Conservation (phyloP, 2,329 filamentous ascomycete species). For the Xylariales sp. region DNA sequence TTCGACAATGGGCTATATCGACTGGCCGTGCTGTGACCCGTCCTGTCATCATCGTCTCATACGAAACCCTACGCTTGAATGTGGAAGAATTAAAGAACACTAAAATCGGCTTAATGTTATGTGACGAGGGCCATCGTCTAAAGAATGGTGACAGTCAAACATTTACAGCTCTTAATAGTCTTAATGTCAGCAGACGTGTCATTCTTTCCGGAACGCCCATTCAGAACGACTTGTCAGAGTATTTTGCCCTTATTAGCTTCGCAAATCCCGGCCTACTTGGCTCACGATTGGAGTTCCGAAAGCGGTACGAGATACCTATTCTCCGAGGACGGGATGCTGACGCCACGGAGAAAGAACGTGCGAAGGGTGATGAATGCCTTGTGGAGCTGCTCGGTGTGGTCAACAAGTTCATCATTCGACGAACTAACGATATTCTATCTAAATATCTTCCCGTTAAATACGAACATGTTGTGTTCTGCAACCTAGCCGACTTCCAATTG, state of each 20-base stretch:
- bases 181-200: slow-evolving; percentile 91
- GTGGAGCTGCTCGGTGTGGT: slow-evolving; percentile 84
- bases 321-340: slow-evolving; percentile 90
- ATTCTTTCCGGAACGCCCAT: slow-evolving; percentile 98
- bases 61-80: slow-evolving; percentile 93
- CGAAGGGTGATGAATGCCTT: slow-evolving; percentile 85
- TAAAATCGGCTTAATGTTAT: slow-evolving; percentile 90
- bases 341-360: slow-evolving; percentile 82
- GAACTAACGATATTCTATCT: slow-evolving; percentile 96
- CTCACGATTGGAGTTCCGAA: slow-evolving; percentile 89
- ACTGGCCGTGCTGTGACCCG: slow-evolving; percentile 89
- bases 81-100: slow-evolving; percentile 90
- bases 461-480: slow-evolving; percentile 98
- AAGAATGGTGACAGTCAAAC: slow-evolving; percentile 98
- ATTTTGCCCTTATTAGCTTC: slow-evolving; percentile 95
- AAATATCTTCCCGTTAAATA: slow-evolving; percentile 99
- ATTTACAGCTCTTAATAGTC: slow-evolving; percentile 87
- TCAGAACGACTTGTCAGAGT: slow-evolving; percentile 98
- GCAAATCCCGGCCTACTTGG: slow-evolving; percentile 94
- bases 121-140: slow-evolving; percentile 94
- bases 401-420: slow-evolving; percentile 98
- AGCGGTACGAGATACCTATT: slow-evolving; percentile 93
- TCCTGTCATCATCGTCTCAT: slow-evolving; percentile 96
- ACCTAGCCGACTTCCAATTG: slow-evolving; percentile 90
- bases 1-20: slow-evolving; percentile 94